These are phyloP conservation scores for Pelargonium fulgidum DNA, from an alignment of 441 rosid genomes.

Conservation along the genomic window DNA sequence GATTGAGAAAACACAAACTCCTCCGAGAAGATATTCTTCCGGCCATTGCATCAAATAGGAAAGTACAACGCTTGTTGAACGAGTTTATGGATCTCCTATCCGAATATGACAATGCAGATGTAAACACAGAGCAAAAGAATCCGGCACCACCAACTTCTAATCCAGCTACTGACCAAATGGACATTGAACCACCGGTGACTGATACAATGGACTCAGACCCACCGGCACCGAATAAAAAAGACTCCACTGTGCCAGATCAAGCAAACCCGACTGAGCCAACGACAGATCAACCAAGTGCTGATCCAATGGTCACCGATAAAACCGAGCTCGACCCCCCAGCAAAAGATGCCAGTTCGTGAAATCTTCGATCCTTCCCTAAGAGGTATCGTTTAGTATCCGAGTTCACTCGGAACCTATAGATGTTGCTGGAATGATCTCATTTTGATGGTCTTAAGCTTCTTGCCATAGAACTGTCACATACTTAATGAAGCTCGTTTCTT, in stretches of 20 bases:
- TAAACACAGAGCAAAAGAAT: conserved; percentile 23
- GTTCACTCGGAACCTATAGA: no score
- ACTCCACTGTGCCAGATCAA: conserved; percentile 20
- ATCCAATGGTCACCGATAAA: neutral
- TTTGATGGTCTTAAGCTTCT: no score
- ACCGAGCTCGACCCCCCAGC: neutral
- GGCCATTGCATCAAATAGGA: conserved; percentile 89
- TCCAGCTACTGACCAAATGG: conserved; percentile 24
- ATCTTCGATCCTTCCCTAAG: neutral
- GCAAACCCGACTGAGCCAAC: conserved; percentile 17
- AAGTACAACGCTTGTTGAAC: conserved; percentile 85
- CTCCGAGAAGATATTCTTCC: conserved; percentile 86
- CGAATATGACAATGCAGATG: conserved; percentile 55
- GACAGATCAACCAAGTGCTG: conserved; percentile 5
- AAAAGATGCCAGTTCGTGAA: neutral
- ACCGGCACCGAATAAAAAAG: conserved; percentile 23
- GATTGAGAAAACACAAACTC: conserved; percentile 85
- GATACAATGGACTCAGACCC: conserved; percentile 17
- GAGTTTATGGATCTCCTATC: conserved; percentile 92
- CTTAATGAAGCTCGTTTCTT: no score
- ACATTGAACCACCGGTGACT: conserved; percentile 18
- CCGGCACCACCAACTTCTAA: conserved; percentile 15
- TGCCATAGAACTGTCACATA: no score
- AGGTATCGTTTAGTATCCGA: no score
- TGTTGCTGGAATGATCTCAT: no score